A percentile compares a stretch with the other conserved stretches of the same genome.
Evolutionary conservation across 805 yeast species (phyloP).

Genomic region (Pichia manshurica): DNA sequence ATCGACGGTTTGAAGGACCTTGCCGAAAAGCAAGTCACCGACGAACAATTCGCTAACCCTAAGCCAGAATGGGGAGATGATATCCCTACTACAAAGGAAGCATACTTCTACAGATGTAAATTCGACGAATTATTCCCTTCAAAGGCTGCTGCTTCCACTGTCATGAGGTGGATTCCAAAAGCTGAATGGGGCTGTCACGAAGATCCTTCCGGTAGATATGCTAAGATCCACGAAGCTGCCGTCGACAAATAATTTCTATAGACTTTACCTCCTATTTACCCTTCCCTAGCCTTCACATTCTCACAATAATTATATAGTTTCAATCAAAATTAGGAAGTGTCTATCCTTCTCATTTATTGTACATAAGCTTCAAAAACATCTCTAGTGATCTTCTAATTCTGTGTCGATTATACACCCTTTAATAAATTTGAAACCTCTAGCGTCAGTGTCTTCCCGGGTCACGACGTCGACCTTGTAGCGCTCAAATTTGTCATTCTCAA

Average conservation of each 20-base stretch:
- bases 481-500: constrained; percentile 59
- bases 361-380: too few relatives aligned
- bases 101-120: constrained; percentile 97
- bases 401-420: constrained; percentile 51
- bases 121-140: constrained; percentile 91
- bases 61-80: constrained; percentile 96
- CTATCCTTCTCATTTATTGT: too few relatives aligned
- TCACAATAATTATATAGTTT: too few relatives aligned
- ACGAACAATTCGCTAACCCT: constrained; percentile 85
- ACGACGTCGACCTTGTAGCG: constrained; percentile 58
- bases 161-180: constrained; percentile 99
- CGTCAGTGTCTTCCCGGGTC: constrained; percentile 60
- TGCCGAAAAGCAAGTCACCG: constrained; percentile 80
- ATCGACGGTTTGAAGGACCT: constrained; percentile 95
- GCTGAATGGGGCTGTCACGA: constrained; percentile 99
- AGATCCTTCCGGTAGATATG: constrained; percentile 98
- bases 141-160: constrained; percentile 90
- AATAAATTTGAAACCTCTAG: constrained; percentile 58
- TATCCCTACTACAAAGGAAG: constrained; percentile 95
- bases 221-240: constrained; percentile 78
- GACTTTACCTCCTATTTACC: too few relatives aligned
- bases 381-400: constrained; percentile 7
- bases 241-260: constrained; percentile 25
- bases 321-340: too few relatives aligned
- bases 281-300: too few relatives aligned